These are phyloP conservation scores for Pichia paraexigua DNA, from an alignment of 805 yeast species.

Conservation along the genomic window DNA sequence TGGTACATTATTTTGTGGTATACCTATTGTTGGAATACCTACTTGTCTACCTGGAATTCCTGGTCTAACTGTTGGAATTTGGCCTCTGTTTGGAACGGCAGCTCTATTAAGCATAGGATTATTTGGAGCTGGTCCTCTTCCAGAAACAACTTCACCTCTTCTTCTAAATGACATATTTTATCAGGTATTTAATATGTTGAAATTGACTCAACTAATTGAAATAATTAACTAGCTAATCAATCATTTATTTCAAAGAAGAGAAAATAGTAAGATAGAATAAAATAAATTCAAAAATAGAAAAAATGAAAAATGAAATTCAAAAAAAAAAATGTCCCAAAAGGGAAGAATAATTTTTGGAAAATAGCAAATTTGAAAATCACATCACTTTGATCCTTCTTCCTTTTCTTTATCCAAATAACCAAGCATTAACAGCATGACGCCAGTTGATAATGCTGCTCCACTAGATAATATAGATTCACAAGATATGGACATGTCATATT, in stretches of 20 bases:
- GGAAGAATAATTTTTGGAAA: background rate
- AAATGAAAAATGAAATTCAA: background rate
- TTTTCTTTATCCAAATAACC: background rate
- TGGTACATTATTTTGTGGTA: background rate
- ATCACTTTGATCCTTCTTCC: background rate
- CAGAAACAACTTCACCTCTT: slow-evolving; percentile 41
- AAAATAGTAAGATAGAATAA: background rate
- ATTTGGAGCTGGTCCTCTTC: slow-evolving; percentile 2
- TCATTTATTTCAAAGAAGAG: background rate
- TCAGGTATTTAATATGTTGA: no score
- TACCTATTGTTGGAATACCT: slow-evolving; percentile 5
- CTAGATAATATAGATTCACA: background rate
- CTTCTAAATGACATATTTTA: slow-evolving; percentile 48
- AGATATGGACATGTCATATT: background rate
- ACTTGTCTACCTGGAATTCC: background rate
- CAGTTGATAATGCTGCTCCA: background rate
- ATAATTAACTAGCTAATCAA: no score
- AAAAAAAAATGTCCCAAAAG: background rate
- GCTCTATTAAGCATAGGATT: slow-evolving; percentile 8
- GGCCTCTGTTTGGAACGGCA: background rate
- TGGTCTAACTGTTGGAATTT: background rate
- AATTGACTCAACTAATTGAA: no score
- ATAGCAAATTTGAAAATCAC: background rate
- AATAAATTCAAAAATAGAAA: background rate
- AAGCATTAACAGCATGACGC: background rate